Base-by-base conservation (phyloP, 2,329 filamentous ascomycete genomes). In the Drechslerella dactyloides region DNA sequence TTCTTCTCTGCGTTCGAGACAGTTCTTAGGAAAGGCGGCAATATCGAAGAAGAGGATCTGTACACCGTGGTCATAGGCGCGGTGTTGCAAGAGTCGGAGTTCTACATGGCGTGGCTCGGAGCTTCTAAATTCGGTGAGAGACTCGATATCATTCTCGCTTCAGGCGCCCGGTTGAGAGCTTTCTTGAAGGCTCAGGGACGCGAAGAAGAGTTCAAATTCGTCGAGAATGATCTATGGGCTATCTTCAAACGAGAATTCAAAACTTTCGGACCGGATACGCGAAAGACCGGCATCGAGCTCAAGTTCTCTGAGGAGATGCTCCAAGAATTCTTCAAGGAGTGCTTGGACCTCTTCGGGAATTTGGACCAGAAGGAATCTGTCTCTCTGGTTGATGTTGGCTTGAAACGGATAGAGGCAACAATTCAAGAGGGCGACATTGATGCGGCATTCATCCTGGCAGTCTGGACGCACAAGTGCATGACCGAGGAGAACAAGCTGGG, bases 291-390 rank as follows among this genome's bases (percentile, higher is more conserved):
- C 17, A 63, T 69, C 21, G 52, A 58, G 2, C 58, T 69, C 17
- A 61, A 69, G 30, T 69, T 69, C 46, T 62, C 65, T 1, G 65
- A 69, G 17, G 65, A 69, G 19, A 69, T 69, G 65, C 30, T 69
- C 8, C 53, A 69, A 6, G 58, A 69, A 13, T 69, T 69, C 27
- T 69, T 58, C 53, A 42, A 58, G 15, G 58, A 69, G 23, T 69
- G 58, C 13, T 37, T 69, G 10, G 44, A 56, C 30, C 58, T 69
- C 10, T 69, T 69, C 35, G 65, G 51, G 1, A 42, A 48, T 27
- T 48, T 58, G 2, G 17, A 58, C 7, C 44, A 51, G 0, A 48
- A 46, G 7, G 57, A 63, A 8, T 53, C 40, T 1, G 27, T 69
- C 11, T 69, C 65, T 10, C 35, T 69, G n/a, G 65, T 69, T 1